A percentile compares a stretch with the other conserved stretches of the same genome.
phyloP scores from a whole-genome alignment of 2,329 filamentous ascomycete genomes.

The Penicillium sp. region DNA sequence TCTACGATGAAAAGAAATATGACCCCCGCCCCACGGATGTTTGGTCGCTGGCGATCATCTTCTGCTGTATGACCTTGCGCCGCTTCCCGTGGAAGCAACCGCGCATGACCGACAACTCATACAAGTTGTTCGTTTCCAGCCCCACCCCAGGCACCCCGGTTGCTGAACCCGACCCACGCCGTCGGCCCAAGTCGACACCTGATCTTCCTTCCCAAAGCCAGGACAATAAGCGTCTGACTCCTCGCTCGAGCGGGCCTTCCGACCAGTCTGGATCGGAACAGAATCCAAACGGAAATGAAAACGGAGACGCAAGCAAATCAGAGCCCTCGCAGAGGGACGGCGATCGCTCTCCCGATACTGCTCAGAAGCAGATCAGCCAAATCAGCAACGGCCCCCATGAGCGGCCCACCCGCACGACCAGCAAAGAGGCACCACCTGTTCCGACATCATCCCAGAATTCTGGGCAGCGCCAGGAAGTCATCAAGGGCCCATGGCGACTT shows the following conservation, averaged over 20 bases:
- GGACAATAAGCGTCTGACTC: slow-evolving; percentile 26
- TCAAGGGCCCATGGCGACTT: slow-evolving; percentile 89
- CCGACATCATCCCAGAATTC: slow-evolving; percentile 25
- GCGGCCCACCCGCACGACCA: slow-evolving; percentile 36
- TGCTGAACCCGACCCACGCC: slow-evolving; percentile 40
- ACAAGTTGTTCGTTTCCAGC: slow-evolving; percentile 83
- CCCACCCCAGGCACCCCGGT: slow-evolving; percentile 67
- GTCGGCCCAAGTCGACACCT: slow-evolving; percentile 36
- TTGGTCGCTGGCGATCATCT: slow-evolving; percentile 98
- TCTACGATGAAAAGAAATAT: slow-evolving; percentile 90
- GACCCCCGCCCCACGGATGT: slow-evolving; percentile 93
- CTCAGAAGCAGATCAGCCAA: slow-evolving; percentile 28
- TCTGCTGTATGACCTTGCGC: slow-evolving; percentile 95
- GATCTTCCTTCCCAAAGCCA: slow-evolving; percentile 32
- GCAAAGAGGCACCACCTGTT: slow-evolving; percentile 41
- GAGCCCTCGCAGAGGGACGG: slow-evolving; percentile 25
- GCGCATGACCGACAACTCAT: slow-evolving; percentile 86
- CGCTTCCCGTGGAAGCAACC: slow-evolving; percentile 98
- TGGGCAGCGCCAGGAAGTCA: slow-evolving; percentile 62
- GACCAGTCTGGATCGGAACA: slow-evolving; percentile 21
- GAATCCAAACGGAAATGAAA: slow-evolving; percentile 14
- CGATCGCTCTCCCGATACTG: slow-evolving; percentile 24
- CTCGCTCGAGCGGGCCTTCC: slow-evolving; percentile 17
- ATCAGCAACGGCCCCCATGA: slow-evolving; percentile 19
- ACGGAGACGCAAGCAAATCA: slow-evolving; percentile 9